Evolutionary conservation across 192 early-diverging fungal species (phyloP), one percentile per base, ranked within the genome.

Genomic region (Linnemannia schmuckeri): DNA sequence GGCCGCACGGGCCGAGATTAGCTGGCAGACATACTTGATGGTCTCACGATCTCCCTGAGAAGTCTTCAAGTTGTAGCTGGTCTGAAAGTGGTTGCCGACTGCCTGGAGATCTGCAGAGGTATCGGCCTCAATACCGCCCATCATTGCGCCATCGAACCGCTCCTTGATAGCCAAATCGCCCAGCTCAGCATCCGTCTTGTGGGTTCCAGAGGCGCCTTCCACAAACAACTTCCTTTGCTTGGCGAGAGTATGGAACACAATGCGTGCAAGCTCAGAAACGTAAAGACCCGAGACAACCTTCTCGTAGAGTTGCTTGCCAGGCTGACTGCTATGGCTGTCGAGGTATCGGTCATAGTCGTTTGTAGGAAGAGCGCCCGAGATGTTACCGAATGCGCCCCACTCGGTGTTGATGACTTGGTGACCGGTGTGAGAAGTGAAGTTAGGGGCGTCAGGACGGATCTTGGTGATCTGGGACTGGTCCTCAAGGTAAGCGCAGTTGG

Each of bases 241-340:
- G n/a, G 96, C 93, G 49, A 98, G 92, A 75, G 97, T 93, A 47
- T 96, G 88, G 24, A 98, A 61, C 72, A 94, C 94, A 54, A 93
- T 93, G 37, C 98, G 96, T 17, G 90, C 87, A 30, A 99, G 92
- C 79, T 99, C 98, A 70, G 97, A 97, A 42, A 99, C 89, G 85
- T 97, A 99, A 88, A 98, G 92, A 27, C 97, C 97, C 30, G 96
- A 96, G 46, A 99, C 97, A 91, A 97, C 93, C 90, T 99, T 98
- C 87, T 98, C 97, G 79, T 95, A 98, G 35, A 95, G 93, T 84
- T 97, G 97, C 46, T 92, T 89, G 5, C 94, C 92, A 27, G 94
- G 95, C 88, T 97, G 96, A 72, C 91, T 96, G 76, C 96, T 96
- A 74, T 92, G 92, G 69, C 94, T 89, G 87, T 97, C 96, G 71